Conservation (phyloP, 148 eudicot species). For the Cornus controversa region DNA sequence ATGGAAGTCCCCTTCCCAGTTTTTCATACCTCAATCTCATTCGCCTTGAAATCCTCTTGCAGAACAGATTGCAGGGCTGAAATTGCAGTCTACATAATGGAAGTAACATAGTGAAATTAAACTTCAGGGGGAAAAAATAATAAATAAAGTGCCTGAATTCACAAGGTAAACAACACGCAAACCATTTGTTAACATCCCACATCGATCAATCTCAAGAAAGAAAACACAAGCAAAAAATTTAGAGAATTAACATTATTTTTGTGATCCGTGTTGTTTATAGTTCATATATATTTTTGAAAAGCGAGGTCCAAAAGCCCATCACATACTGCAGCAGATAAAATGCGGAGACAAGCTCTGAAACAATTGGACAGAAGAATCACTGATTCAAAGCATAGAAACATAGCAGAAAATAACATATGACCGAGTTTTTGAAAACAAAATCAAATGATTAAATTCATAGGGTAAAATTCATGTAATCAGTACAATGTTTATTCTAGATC, state of each 20-base stretch:
- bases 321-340: not conserved
- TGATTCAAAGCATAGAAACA: not conserved
- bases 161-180: not conserved
- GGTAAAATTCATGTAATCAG: not conserved
- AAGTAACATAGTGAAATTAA: not conserved
- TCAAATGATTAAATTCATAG: not conserved
- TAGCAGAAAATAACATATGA: not conserved
- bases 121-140: not conserved
- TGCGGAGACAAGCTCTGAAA: not conserved
- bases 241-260: too few species aligned
- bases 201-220: not conserved
- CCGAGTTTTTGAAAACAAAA: not conserved
- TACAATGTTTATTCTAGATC: not conserved
- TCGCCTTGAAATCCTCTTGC: slow-evolving; percentile 98
- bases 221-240: not conserved
- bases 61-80: slow-evolving; percentile 95
- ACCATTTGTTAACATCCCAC: not conserved
- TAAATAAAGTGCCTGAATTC: not conserved
- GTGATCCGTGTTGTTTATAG: too few species aligned
- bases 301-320: not conserved
- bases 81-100: slow-evolving; percentile 71
- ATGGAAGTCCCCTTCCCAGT: too few species aligned
- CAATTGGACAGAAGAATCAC: not conserved
- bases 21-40: slow-evolving; percentile 84
- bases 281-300: too few species aligned